A percentile compares a stretch with the other conserved stretches of the same genome.
These are phyloP conservation scores for Kwoniella sp. DNA, from an alignment of 768 basidiomycete species.

Conservation along the genomic window DNA sequence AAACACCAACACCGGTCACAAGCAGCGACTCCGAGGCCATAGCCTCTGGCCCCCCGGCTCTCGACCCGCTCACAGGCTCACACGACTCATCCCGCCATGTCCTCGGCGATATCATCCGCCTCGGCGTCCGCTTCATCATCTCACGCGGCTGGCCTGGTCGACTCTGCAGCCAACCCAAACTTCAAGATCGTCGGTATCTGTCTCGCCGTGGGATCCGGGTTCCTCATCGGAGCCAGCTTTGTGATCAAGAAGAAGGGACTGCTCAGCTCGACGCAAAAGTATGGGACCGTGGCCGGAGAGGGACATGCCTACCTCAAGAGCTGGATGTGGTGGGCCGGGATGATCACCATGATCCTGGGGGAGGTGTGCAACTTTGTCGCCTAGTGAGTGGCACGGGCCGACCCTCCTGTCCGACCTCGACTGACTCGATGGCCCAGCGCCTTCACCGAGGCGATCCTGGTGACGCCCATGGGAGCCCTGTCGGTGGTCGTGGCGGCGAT, in stretches of 20 bases:
- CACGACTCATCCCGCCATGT: slow-evolving; percentile 6
- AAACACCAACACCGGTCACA: too few species aligned
- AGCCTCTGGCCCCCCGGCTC: too few species aligned
- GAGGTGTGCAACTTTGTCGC: slow-evolving; percentile 50
- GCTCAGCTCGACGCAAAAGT: slow-evolving; percentile 53
- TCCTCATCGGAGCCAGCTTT: slow-evolving; percentile 84
- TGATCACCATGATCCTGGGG: slow-evolving; percentile 92
- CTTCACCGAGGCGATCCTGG: slow-evolving; percentile 86
- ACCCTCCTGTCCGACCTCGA: too few species aligned
- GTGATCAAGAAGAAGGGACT: slow-evolving; percentile 98
- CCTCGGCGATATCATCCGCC: slow-evolving; percentile 12
- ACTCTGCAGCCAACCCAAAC: slow-evolving; percentile 28
- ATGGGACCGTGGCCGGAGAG: slow-evolving; percentile 60
- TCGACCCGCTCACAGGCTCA: background rate
- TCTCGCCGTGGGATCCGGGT: slow-evolving; percentile 59
- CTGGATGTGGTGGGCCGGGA: slow-evolving; percentile 86
- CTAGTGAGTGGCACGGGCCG: slow-evolving; percentile 43
- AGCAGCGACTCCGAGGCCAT: too few species aligned
- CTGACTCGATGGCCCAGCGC: slow-evolving; percentile 85
- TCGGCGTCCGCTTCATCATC: slow-evolving; percentile 37
- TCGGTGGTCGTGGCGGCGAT: slow-evolving; percentile 94
- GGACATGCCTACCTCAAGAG: slow-evolving; percentile 94
- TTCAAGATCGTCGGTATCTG: slow-evolving; percentile 53
- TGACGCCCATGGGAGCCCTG: slow-evolving; percentile 92
- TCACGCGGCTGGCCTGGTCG: slow-evolving; percentile 10